Evolutionary conservation across 768 basidiomycete species (phyloP).

Genomic region (Trametes cingulata): DNA sequence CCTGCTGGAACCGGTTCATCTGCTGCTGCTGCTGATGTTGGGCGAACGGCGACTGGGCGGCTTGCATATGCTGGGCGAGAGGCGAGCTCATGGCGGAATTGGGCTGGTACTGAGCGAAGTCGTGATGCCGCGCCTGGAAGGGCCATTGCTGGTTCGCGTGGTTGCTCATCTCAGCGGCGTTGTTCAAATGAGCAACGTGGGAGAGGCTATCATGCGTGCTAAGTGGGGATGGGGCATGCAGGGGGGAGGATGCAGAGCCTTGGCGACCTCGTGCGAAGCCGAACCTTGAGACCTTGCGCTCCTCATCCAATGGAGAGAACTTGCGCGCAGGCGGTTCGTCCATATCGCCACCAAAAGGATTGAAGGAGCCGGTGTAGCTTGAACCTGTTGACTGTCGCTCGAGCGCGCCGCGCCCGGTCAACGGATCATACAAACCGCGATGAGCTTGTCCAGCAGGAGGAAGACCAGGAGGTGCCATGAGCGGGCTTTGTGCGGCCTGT

Average conservation of each 20-base stretch:
- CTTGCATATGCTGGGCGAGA: slow-evolving; percentile 47
- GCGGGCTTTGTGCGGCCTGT: slow-evolving; percentile 31
- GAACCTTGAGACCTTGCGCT: slow-evolving; percentile 78
- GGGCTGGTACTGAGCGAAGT: slow-evolving; percentile 40
- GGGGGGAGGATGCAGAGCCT: slow-evolving; percentile 63
- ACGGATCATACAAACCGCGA: slow-evolving; percentile 60
- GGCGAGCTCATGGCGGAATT: slow-evolving; percentile 46
- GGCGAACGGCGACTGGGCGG: slow-evolving; percentile 34
- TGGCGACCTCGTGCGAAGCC: slow-evolving; percentile 77
- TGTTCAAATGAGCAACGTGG: slow-evolving; percentile 48
- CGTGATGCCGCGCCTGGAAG: slow-evolving; percentile 40
- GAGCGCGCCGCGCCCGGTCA: slow-evolving; percentile 40
- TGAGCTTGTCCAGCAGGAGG: slow-evolving; percentile 47
- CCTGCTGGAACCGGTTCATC: slow-evolving; percentile 53
- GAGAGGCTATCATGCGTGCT: slow-evolving; percentile 47
- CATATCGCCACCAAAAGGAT: slow-evolving; percentile 68
- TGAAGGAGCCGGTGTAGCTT: slow-evolving; percentile 73
- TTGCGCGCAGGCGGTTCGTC: slow-evolving; percentile 45
- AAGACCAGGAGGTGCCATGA: slow-evolving; percentile 55
- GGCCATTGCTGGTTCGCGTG: slow-evolving; percentile 48
- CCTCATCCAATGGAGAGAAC: slow-evolving; percentile 52
- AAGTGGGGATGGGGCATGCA: slow-evolving; percentile 56
- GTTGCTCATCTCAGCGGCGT: slow-evolving; percentile 29
- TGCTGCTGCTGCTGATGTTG: slow-evolving; percentile 19
- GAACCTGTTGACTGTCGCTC: slow-evolving; percentile 51